Evolutionary conservation across 805 yeast species (phyloP), one percentile per base, ranked within the genome.

Genomic region (Candida nanaspora): DNA sequence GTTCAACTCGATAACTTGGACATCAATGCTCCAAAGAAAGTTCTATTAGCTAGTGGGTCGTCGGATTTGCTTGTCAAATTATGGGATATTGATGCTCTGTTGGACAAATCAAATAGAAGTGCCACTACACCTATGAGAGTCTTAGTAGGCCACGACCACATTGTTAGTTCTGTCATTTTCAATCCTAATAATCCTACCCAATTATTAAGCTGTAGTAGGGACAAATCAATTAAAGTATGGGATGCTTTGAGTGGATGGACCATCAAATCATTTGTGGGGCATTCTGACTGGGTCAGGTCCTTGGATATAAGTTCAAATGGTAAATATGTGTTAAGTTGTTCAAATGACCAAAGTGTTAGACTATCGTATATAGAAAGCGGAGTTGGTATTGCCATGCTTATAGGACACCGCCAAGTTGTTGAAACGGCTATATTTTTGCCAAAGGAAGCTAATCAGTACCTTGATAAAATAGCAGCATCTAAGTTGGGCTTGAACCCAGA

Each of bases 271-370:
- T 76, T 87, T 42, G 69, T 74, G 14, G 91, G 89, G 1, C 97
- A 89, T 59, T 73, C 85, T 9, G 96, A 87, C 48, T 89, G 97
- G 97, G 87, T 87, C 4, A 66, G 95, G 42, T 67, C 76, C 10
- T 47, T 87, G 2, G 86, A 80, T 46, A 54, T 68, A 1, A 57
- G 65, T 25, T 44, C 47, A 3, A 63, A 63, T 33, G 82, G 81
- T 2, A 80, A 77, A 35, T 83, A 72, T 46, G 44, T 86, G 3
- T 44, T 86, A 18, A 79, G 89, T 1, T 83, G 88, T 29, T 84
- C 95, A 4, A 82, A 82, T 50, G 96, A 87, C 57, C 86, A 82
- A 42, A 74, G 84, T 36, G 72, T 80, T 1, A 63, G 95, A 51
- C 59, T 87, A 21, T 73, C 87, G 0, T 85, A 80, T 47, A 30